Evolutionary conservation across 2,329 filamentous ascomycete species (phyloP).

Genomic region (Dactylellina cionopaga): DNA sequence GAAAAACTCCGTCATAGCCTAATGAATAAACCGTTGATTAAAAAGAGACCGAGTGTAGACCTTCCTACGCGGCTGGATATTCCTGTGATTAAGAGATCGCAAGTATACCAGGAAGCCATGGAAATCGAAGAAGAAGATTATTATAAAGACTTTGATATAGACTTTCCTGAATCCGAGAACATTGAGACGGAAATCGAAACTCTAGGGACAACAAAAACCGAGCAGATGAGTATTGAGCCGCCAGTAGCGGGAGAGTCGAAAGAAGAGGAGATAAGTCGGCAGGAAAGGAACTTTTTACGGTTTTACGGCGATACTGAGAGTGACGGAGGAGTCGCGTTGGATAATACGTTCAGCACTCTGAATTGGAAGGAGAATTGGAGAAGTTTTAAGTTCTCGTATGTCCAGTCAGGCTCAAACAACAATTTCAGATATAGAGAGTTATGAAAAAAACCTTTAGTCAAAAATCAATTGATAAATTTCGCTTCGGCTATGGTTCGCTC

Average conservation of each 20-base stretch:
- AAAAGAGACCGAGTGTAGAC: neutral
- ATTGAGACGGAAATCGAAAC: constrained; percentile 7
- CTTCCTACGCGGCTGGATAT: neutral
- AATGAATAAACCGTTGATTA: neutral
- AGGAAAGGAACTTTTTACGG: constrained; percentile 39
- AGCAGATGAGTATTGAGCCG: constrained; percentile 34
- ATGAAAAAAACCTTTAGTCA: neutral
- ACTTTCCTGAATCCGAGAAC: constrained; percentile 2
- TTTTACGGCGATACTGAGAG: constrained; percentile 31
- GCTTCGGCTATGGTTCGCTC: too few relatives aligned
- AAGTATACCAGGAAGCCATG: constrained; percentile 2
- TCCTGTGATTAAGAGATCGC: neutral
- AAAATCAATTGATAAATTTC: too few relatives aligned
- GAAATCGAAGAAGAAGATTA: constrained; percentile 21
- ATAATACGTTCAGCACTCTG: constrained; percentile 15
- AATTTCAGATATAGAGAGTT: neutral
- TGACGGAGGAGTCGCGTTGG: constrained; percentile 27
- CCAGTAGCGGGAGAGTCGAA: constrained; percentile 21
- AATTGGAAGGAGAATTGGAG: constrained; percentile 45
- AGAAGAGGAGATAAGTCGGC: constrained; percentile 27
- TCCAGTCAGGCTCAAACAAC: neutral
- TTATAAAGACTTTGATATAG: constrained; percentile 26
- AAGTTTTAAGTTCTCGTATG: constrained; percentile 33
- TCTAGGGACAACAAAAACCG: neutral
- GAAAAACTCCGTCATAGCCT: neutral